Evolutionary conservation across 192 early-diverging fungal species (phyloP), one percentile per base, ranked within the genome.

Genomic region (Rhizoclosmatium globosum): DNA sequence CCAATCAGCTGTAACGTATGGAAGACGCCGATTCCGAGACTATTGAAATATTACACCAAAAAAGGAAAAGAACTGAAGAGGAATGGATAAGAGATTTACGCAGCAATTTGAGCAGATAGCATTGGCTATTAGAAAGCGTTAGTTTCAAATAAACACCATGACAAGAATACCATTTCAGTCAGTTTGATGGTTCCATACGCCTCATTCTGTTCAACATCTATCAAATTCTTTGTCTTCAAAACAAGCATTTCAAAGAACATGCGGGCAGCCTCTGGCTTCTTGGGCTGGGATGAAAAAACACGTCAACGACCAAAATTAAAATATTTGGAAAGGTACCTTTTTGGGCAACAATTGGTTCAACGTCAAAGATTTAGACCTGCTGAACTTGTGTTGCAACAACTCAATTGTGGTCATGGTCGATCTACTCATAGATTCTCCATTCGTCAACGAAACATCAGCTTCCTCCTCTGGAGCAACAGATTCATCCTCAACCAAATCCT

Each of bases 191-290:
- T 93, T 21, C 92, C 95, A 87, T 91, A 99, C 47, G 97, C 81
- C 64, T 89, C 82, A 6, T 86, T 69, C 82, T 99, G 98, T 57
- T 92, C 77, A 3, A 97, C 92, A 42, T 93, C 85, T 53, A 99
- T 83, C 82, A 96, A 88, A 78, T 94, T 91, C 74, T 92, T 94
- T 1, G 97, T 95, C 71, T 94, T 92, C 48, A 99, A 85, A 3
- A 98, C 93, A 45, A 99, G 84, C 38, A 98, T 75, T 81, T 99
- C 98, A 84, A 96, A 98, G 82, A 99, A 99, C 59, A 95, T 80
- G 64, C 91, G 89, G 43, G 92, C 95, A 15, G 94, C 94, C 66
- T 93, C 94, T 9, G 85, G 76, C 39, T 92, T 88, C 45, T 86
- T 90, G 11, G 70, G 73, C 84, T 85, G 68, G 6, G 66, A 65